Evolutionary conservation across 2,329 filamentous ascomycete species (phyloP), one percentile per base, ranked within the genome.

Genomic region (Dactylellina drechsleri): DNA sequence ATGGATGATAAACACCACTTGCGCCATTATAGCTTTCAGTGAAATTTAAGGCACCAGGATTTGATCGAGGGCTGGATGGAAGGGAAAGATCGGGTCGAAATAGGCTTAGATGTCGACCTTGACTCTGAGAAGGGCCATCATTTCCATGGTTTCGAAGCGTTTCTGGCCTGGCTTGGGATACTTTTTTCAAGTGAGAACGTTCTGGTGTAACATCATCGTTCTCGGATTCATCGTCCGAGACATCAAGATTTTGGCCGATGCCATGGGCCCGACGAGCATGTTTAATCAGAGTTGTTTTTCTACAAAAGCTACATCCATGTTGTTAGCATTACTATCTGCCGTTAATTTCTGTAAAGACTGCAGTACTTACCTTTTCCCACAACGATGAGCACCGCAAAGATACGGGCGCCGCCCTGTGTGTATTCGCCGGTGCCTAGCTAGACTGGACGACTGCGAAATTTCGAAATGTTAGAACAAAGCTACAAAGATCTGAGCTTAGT

Each of bases 381-480:
- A 90, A 36, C 87, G 87, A 45, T 87, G 84, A 77, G 89, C 86
- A 52, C 84, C 83, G 77, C 88, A 90, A 77, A 85, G 87, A 80
- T 89, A 89, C 7, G 87, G 88, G n/a, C 88, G 85, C 80, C 89
- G 89, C 76, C 88, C 88, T 2, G 87, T 88, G 79, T 90, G 88
- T 66, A 90, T 89, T 52, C 88, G 86, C 61, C 88, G 85, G 80
- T 90, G 88, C 36, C 88, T 85, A 49, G 88, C 87, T 68, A 90
- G 82, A 82, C 87, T 89, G 1, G 88, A 90, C 7, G 88, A 89
- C 87, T 90, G 77, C 31, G 15, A 40, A 53, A 28, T 53, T 31
- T 47, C 16, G 49, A n/a, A 28, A 13, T 23, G 15, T 28, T 31
- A 31, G 47, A 10, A 45, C 1, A 13, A 16, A 26, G 52, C 36